Percentiles rank a stretch among this genome's conserved stretches.
Evolutionary conservation across 371 early-diverging fungal genomes (phyloP).

Genomic region (Cladochytrium tenue): DNA sequence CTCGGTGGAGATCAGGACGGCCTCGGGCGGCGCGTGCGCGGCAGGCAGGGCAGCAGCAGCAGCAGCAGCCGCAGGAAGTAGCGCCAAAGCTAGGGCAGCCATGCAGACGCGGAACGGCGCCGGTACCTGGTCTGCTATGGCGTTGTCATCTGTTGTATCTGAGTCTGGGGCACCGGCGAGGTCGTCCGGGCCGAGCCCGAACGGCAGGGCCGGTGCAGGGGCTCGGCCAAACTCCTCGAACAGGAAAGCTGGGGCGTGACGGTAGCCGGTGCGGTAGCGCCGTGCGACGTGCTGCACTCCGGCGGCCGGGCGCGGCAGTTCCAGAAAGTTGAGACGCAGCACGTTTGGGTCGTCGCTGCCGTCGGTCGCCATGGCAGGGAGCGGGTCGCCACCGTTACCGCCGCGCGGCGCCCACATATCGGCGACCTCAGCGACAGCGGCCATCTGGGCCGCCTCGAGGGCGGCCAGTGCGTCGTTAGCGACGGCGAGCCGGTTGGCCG

Average conservation of each 20-base stretch:
- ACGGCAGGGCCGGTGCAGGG: slow-evolving; percentile 20
- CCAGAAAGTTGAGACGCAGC: slow-evolving; percentile 9
- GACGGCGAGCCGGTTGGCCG: slow-evolving; percentile 21
- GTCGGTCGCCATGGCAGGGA: no score
- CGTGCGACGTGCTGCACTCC: slow-evolving; percentile 21
- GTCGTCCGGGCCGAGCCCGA: slow-evolving; percentile 30
- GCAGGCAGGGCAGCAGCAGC: background rate
- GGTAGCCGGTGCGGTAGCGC: slow-evolving; percentile 25
- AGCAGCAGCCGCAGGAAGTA: background rate
- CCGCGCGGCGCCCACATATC: slow-evolving; percentile 13
- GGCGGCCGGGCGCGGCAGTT: slow-evolving; percentile 18
- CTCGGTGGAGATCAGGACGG: slow-evolving; percentile 12
- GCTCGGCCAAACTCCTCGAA: background rate
- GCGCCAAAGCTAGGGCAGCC: background rate
- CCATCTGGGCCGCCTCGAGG: slow-evolving; percentile 28
- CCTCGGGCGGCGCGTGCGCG: background rate
- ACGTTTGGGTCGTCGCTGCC: background rate
- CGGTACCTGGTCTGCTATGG: background rate
- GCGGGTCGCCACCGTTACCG: no score
- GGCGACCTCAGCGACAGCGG: slow-evolving; percentile 13
- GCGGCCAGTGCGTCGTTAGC: slow-evolving; percentile 25
- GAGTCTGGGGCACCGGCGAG: slow-evolving; percentile 5
- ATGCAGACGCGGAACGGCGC: background rate
- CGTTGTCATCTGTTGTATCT: background rate
- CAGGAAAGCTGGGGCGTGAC: slow-evolving; percentile 16